Evolutionary conservation across 179 eudicot species (phyloP).

Genomic region (Patellifolia procumbens): DNA sequence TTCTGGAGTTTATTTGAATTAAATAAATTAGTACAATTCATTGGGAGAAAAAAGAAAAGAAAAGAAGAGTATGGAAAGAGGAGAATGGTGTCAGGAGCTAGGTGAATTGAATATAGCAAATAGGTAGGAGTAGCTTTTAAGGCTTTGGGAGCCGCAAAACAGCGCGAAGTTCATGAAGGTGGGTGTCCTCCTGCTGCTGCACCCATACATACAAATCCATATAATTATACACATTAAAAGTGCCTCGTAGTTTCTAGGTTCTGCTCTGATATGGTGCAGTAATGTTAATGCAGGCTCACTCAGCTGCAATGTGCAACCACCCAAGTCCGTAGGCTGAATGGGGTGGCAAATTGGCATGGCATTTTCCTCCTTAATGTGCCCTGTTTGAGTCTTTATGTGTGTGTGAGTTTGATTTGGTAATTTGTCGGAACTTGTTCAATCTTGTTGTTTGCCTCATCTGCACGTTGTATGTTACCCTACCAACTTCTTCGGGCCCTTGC

Average conservation of each 20-base stretch:
- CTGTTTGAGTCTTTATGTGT: background rate
- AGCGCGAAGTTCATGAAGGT: conserved; percentile 4
- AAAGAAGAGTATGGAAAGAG: background rate
- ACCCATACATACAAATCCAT: conserved; percentile 6
- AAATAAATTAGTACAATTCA: no score
- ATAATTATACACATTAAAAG: background rate
- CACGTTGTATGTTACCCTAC: conserved; percentile 9
- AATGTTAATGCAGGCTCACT: background rate
- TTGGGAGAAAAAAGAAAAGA: no score
- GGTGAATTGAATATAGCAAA: background rate
- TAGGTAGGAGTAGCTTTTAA: background rate
- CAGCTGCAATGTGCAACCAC: background rate
- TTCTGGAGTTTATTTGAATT: no score
- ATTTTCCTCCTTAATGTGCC: no score
- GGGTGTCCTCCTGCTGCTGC: background rate
- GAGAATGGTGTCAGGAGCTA: background rate
- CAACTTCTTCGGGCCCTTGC: background rate
- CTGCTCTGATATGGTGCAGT: no score
- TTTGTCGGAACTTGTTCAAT: conserved; percentile 15
- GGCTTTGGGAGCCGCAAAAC: background rate
- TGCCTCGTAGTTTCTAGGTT: background rate
- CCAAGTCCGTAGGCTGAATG: background rate
- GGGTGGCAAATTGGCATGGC: background rate
- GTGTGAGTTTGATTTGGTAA: background rate
- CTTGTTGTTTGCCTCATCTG: background rate